Evolutionary conservation across 805 yeast species (phyloP).

Genomic region (Wickerhamiella cacticola): DNA sequence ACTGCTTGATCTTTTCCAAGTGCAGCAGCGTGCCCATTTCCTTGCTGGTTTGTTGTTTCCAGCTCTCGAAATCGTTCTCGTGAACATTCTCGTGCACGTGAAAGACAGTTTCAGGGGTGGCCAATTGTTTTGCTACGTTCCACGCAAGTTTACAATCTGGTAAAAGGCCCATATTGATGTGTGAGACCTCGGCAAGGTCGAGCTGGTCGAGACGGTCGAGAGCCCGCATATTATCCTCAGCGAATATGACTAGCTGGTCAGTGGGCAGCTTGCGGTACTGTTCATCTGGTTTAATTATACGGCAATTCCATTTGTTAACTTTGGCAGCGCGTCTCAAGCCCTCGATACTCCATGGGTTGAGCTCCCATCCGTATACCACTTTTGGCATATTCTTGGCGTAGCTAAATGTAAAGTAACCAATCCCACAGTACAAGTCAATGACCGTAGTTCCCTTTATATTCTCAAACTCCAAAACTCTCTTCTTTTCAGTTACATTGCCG

Average conservation of each 20-base stretch:
- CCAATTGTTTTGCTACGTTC: slow-evolving; percentile 33
- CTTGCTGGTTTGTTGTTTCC: slow-evolving; percentile 22
- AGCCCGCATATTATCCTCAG: slow-evolving; percentile 51
- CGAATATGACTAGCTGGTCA: slow-evolving; percentile 39
- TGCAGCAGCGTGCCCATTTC: slow-evolving; percentile 28
- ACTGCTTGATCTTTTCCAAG: slow-evolving; percentile 62
- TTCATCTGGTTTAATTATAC: slow-evolving; percentile 29
- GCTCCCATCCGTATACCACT: slow-evolving; percentile 61
- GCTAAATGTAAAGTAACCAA: slow-evolving; percentile 69
- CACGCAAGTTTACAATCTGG: slow-evolving; percentile 60
- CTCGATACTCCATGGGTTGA: slow-evolving; percentile 73
- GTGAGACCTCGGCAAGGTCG: slow-evolving; percentile 32
- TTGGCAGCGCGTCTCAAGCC: slow-evolving; percentile 51
- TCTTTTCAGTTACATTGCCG: slow-evolving; percentile 75
- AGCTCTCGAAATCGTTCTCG: slow-evolving; percentile 31
- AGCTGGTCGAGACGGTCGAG: slow-evolving; percentile 29
- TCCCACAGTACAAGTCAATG: slow-evolving; percentile 70
- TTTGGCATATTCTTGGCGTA: slow-evolving; percentile 46
- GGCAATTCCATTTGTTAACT: slow-evolving; percentile 34
- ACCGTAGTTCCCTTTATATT: slow-evolving; percentile 34
- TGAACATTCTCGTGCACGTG: slow-evolving; percentile 74
- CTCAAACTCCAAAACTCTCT: slow-evolving; percentile 37
- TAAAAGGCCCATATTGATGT: slow-evolving; percentile 66
- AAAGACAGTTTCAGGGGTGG: slow-evolving; percentile 17
- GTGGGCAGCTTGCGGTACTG: slow-evolving; percentile 24